Evolutionary conservation across 1,284 basidiomycete genomes (phyloP), one percentile per base, ranked within the genome.

Genomic region (Pascua guehoae): DNA sequence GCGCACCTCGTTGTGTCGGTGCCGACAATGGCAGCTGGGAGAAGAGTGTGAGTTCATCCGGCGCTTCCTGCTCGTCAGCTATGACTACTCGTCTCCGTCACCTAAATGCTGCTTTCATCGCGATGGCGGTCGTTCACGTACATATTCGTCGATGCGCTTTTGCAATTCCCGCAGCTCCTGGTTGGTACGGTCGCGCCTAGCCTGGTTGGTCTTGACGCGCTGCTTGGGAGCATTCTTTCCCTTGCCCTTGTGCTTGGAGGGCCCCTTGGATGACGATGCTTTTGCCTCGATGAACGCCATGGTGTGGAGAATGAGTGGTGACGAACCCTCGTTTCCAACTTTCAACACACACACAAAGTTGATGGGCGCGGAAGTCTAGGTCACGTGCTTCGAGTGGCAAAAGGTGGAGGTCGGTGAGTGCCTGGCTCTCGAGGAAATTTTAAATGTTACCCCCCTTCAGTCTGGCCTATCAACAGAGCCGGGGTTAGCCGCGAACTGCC

Each of bases 1-100:
- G 24, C 67, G 53, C 40, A 73, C 74, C 75, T 64, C 73, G 72
- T 14, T 70, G 60, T 0, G 76, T 78, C 69, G 64, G 18, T 65
- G 60, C 4, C 8, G 74, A 78, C 16, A 78, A 64, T 2, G 76
- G 76, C n/a, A 80, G 68, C 53, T 79, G 72, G 12, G 68, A 63
- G 64, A 80, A 80, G 32, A 66, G 60, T 8, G 65, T 68, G 46
- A 75, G 56, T 41, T 72, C 66, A 5, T 51, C 62, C 5, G 71
- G 61, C 1, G 68, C 51, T 12, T 68, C 61, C 67, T 71, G 50
- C 9, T 37, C 17, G 41, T 59, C 45, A n/a, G 43, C 43, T 36
- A 41, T 47, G 15, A 38, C n/a, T 32, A 32, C 24, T 32, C 24
- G 24, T 32, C 24, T 3, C 24, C 7, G 24, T 32, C 24, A 32